Conservation (phyloP, 176 grass and related monocot species). For the Oryza australiensis region DNA sequence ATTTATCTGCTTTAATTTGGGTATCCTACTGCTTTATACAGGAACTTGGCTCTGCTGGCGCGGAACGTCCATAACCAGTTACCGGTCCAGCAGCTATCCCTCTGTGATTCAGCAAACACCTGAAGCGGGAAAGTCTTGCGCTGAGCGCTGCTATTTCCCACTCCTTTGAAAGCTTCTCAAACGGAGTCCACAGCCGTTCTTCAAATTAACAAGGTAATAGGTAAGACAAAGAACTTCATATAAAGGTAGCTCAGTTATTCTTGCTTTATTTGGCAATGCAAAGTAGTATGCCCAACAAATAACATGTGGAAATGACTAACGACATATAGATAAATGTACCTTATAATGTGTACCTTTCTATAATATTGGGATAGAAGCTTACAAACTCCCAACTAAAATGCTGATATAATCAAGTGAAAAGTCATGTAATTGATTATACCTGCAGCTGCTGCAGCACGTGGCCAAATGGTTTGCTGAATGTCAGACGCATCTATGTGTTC, state of each 20-base stretch:
- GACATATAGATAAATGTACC: not conserved
- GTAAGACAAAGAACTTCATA: conserved; percentile 21
- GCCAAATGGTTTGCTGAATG: conserved; percentile 97
- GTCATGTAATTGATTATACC: conserved; percentile 50
- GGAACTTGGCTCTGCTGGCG: conserved; percentile 62
- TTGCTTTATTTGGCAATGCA: conserved; percentile 11
- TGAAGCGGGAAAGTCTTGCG: conserved; percentile 70
- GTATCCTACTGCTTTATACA: conserved; percentile 66
- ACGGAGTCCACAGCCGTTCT: conserved; percentile 79
- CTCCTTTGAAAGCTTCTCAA: conserved; percentile 60
- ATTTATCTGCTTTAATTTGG: not conserved
- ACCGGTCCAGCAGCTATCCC: conserved; percentile 76
- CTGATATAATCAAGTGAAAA: not conserved
- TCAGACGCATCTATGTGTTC: conserved; percentile 89
- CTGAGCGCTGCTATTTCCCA: conserved; percentile 43
- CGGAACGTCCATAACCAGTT: conserved; percentile 50
- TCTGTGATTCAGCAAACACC: conserved; percentile 83
- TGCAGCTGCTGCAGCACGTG: conserved; percentile 91
- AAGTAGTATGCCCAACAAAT: conserved; percentile 8
- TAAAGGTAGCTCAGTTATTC: not conserved
- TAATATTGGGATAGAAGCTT: not conserved
- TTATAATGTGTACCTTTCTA: not conserved
- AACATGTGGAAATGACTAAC: not conserved
- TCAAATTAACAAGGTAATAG: conserved; percentile 12
- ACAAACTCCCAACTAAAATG: too few relatives aligned